A percentile compares a stretch with the other conserved stretches of the same genome.
These are phyloP conservation scores for Trapa bicornis DNA, from an alignment of 345 rosid genomes.

Conservation along the genomic window DNA sequence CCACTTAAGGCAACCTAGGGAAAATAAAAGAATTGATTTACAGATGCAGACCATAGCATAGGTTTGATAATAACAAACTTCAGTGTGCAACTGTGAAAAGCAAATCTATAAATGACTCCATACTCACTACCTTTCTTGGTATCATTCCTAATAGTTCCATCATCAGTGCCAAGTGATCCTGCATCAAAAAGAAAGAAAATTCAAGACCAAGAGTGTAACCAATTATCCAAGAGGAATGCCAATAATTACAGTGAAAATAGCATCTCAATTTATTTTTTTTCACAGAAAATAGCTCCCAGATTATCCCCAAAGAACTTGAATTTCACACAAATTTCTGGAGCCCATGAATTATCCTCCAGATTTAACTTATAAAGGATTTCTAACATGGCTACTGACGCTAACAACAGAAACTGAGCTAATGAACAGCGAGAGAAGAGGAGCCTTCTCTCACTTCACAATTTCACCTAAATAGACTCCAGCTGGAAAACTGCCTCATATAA, in stretches of 20 bases:
- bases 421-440: not conserved
- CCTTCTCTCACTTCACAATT: not conserved
- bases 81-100: not conserved
- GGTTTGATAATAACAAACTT: not conserved
- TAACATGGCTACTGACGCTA: not conserved
- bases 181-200: conserved; percentile 8
- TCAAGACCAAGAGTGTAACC: not conserved
- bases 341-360: not conserved
- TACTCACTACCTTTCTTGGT: conserved; percentile 63
- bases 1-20: conserved; percentile 76
- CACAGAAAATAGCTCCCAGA: not conserved
- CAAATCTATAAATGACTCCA: not conserved
- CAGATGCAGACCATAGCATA: not conserved
- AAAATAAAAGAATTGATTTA: not conserved
- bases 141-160: conserved; percentile 87
- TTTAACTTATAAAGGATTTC: not conserved
- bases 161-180: conserved; percentile 99
- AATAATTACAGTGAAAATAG: not conserved
- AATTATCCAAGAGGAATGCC: not conserved
- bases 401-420: not conserved
- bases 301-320: not conserved
- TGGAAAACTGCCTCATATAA: not conserved
- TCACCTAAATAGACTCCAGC: not conserved
- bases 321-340: not conserved
- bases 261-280: not conserved